Evolutionary conservation across 306 rosid species (phyloP), one percentile per base, ranked within the genome.

Genomic region (Phaseolus lunatus): DNA sequence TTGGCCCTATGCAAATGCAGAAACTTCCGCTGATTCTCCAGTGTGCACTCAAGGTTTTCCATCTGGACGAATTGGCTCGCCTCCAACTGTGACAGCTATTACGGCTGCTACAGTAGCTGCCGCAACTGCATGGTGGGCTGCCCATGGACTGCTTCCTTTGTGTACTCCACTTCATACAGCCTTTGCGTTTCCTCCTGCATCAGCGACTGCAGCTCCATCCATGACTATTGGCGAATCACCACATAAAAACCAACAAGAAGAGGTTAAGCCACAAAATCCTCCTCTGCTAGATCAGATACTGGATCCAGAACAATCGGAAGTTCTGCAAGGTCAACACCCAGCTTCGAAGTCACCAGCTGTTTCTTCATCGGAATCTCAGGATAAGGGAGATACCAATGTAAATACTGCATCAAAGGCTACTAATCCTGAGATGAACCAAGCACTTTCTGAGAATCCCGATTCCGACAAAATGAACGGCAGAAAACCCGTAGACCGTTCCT

Each of bases 1-100:
- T 56, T 56, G 63, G 63, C 63, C 63, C 29, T 54, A 54, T 22
- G 61, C 16, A 54, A 54, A 54, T 54, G 24, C 61, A 54, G 61
- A 54, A 54, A 54, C 61, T 20, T 54, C 61, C 15, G 1, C 31
- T 9, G 61, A 54, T 10, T 54, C 61, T 22, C 61, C 29, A 0
- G 16, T 54, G 29, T 54, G 61, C 29, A 9, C 16, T 54, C 57
- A 24, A 50, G 57, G 23, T 18, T 50, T 50, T 50, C 57, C 57
- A 53, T 53, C 59, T 19, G 9, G 59, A 53, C 59, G 9, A 53
- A 53, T 53, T 53, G 59, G 59, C 5, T 53, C 59, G 4, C 33
- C 63, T 56, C 63, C 33, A 1, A 56, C 33, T 56, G n/a, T 56
- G 63, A 1, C 63, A 56, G 63, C 63, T 23, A 56, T 56, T 23